Evolutionary conservation across 2,329 filamentous ascomycete genomes (phyloP), one percentile per base, ranked within the genome.

Genomic region (Cadophora sp.): DNA sequence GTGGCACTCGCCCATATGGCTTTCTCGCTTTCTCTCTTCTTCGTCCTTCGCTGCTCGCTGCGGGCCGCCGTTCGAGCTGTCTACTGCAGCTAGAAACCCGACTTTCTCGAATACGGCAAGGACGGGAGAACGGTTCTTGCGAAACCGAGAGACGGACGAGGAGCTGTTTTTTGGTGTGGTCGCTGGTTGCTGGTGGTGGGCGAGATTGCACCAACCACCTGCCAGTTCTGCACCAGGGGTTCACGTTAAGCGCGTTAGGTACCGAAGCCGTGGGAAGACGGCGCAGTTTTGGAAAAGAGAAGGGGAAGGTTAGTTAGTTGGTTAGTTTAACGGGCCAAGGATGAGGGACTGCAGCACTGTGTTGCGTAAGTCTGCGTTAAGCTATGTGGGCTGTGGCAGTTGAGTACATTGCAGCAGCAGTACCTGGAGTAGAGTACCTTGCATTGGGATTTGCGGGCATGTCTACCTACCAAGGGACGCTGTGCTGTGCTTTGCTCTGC

Each of bases 71-170:
- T 56, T 58, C n/a, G 47, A 51, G 47, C 53, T n/a, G 22, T 22
- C 60, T 64, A 39, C 51, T 64, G 51, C 51, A 56, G 50, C 61
- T 30, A 48, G 39, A 22, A 24, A 45, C 48, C 36, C 22, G 58
- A 47, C 63, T 61, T 55, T 60, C 48, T 61, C 56, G 47, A 65
- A 61, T 24, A 61, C 47, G 36, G 56, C 39, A 64, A 61, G 56
- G 51, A 50, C 41, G 6, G 45, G 33, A 59, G 55, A 50, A 59
- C n/a, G 33, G 36, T 43, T 30, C 39, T 33, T 48, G 27, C n/a
- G 53, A 47, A 45, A 30, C 39, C 41, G 51, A 30, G 27, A 33
- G 27, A 33, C 20, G n/a, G 45, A 39, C 55, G 20, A 20, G 27
- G n/a, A n/a, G n/a, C n/a, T n/a, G 11, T 24, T 13, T 22, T 16